Evolutionary conservation across 2,329 filamentous ascomycete species (phyloP).

Genomic region (Alternaria brassicicola): DNA sequence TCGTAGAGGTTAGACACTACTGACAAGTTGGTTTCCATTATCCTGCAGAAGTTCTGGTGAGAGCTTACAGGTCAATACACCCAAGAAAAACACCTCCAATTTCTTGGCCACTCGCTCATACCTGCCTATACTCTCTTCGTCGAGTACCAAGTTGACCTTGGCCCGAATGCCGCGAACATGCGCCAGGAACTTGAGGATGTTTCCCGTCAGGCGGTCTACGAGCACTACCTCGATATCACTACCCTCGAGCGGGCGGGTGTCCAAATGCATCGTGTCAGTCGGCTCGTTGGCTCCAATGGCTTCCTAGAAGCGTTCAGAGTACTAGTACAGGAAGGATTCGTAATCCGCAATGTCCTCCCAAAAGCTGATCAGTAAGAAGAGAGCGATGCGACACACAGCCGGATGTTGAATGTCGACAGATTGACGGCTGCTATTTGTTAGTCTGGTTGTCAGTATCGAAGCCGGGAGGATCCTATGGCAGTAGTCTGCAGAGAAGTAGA

Average conservation of each 20-base stretch:
- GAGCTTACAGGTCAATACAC: conserved; percentile 20
- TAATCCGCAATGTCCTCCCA: conserved; percentile 23
- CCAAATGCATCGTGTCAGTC: conserved; percentile 27
- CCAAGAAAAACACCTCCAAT: conserved; percentile 23
- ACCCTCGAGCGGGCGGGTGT: conserved; percentile 11
- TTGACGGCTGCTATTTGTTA: conserved; percentile 11
- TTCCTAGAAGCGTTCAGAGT: conserved; percentile 20
- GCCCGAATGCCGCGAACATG: conserved; percentile 18
- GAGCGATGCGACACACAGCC: conserved; percentile 16
- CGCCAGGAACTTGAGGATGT: conserved; percentile 26
- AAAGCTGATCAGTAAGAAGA: conserved; percentile 23
- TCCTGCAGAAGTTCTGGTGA: neutral
- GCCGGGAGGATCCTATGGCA: neutral
- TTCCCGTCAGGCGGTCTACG: conserved; percentile 23
- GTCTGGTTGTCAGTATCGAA: neutral
- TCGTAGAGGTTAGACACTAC: conserved; percentile 21
- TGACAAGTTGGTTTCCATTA: neutral
- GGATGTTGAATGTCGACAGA: conserved; percentile 16
- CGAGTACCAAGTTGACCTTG: conserved; percentile 18
- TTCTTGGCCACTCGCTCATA: conserved; percentile 12
- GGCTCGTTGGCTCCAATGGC: conserved; percentile 14
- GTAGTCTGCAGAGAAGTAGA: neutral
- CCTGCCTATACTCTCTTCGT: conserved; percentile 3
- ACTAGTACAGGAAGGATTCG: conserved; percentile 17
- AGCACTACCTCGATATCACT: conserved; percentile 21